Percentiles rank a stretch among this genome's conserved stretches.
phyloP scores from a whole-genome alignment of 495 filamentous ascomycete species.

The Penicillium crystallinum region DNA sequence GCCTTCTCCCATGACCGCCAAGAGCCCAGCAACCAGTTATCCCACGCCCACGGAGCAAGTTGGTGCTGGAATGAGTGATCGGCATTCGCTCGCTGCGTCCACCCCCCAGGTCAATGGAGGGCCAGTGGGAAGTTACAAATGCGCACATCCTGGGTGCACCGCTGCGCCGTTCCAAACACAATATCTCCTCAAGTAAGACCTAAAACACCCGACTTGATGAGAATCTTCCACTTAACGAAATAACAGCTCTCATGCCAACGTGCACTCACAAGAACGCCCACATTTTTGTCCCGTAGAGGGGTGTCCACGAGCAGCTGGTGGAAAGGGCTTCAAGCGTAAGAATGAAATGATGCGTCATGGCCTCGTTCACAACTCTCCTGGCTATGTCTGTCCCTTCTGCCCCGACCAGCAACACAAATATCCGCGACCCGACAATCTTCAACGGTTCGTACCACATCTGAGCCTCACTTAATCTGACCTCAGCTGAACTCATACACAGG shows the following conservation, averaged over 20 bases:
- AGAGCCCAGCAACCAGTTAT: conserved; percentile 37
- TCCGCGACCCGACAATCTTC: conserved; percentile 93
- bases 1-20: conserved; percentile 23
- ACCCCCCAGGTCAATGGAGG: conserved; percentile 23
- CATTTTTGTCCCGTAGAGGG: conserved; percentile 84
- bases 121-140: conserved; percentile 46
- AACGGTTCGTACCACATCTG: conserved; percentile 59
- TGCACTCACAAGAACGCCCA: conserved; percentile 83
- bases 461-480: background rate
- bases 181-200: conserved; percentile 66
- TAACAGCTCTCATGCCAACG: conserved; percentile 89
- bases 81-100: conserved; percentile 14
- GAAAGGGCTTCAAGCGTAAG: conserved; percentile 96
- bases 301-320: conserved; percentile 74
- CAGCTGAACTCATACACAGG: conserved; percentile 37
- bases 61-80: conserved; percentile 19
- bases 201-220: background rate
- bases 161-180: conserved; percentile 92
- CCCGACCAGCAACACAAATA: conserved; percentile 95
- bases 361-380: conserved; percentile 89
- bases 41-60: conserved; percentile 41
- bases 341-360: conserved; percentile 99
- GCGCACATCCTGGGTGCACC: conserved; percentile 68
- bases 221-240: conserved; percentile 17
- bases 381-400: conserved; percentile 97